phyloP scores from a whole-genome alignment of 306 rosid genomes.

The Quercus variabilis region DNA sequence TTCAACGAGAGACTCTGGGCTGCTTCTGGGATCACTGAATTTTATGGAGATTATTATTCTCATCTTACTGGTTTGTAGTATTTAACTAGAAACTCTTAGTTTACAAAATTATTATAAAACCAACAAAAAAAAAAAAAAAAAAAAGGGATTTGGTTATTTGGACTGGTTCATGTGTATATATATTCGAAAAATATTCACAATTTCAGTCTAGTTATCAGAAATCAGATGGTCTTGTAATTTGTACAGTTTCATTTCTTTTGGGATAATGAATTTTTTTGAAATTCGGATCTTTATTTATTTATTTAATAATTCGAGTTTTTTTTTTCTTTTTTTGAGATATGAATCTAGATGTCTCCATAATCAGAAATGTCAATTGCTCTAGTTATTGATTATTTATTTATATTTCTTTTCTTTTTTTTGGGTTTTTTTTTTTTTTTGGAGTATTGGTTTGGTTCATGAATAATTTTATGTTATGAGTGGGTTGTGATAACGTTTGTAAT shows the following conservation, averaged over 20 bases:
- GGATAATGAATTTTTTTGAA: background rate
- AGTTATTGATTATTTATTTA: too few species aligned
- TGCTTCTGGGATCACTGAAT: conserved; percentile 60
- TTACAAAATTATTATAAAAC: background rate
- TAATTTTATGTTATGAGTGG: background rate
- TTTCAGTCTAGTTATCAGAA: background rate
- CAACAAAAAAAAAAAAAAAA: background rate
- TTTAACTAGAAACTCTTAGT: background rate
- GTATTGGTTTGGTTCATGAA: background rate
- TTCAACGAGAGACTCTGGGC: conserved; percentile 57
- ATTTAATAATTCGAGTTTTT: background rate
- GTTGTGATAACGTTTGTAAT: background rate
- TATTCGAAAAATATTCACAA: background rate
- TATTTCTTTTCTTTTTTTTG: background rate
- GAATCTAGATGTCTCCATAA: too few species aligned
- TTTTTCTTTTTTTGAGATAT: background rate
- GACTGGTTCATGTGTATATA: background rate
- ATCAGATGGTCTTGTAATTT: background rate
- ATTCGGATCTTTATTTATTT: too few species aligned
- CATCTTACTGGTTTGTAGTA: conserved; percentile 28
- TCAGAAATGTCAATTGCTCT: too few species aligned
- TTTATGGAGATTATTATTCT: conserved; percentile 37
- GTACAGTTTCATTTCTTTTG: background rate
- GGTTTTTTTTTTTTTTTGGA: background rate
- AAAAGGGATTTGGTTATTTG: background rate